Conservation (phyloP, 805 yeast species). For the Sporopachydermia lactativora region DNA sequence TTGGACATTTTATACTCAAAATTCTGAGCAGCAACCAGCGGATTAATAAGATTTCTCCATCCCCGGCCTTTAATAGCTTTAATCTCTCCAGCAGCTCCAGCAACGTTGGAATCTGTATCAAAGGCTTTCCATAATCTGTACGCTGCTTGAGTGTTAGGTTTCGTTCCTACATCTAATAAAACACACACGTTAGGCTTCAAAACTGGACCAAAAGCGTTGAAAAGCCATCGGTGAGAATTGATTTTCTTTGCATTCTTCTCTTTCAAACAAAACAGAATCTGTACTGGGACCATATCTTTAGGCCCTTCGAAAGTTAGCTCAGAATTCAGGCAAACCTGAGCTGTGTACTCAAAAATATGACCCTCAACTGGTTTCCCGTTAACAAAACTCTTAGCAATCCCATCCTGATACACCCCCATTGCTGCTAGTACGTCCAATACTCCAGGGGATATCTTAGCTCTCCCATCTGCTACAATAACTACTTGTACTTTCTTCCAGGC, state of each 20-base stretch:
- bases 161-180: conserved; percentile 92
- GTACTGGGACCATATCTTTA: conserved; percentile 88
- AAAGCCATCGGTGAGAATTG: conserved; percentile 96
- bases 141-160: conserved; percentile 76
- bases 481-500: conserved; percentile 97
- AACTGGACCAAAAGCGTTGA: conserved; percentile 87
- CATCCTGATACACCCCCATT: conserved; percentile 94
- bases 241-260: conserved; percentile 88
- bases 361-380: conserved; percentile 87
- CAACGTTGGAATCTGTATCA: conserved; percentile 91
- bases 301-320: conserved; percentile 82
- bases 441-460: conserved; percentile 74
- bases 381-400: conserved; percentile 88
- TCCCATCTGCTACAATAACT: conserved; percentile 84
- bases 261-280: conserved; percentile 80
- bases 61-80: conserved; percentile 88
- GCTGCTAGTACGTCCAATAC: conserved; percentile 84
- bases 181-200: conserved; percentile 85
- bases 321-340: conserved; percentile 86
- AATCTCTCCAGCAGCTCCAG: conserved; percentile 98
- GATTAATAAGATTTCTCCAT: conserved; percentile 71
- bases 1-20: conserved; percentile 97
- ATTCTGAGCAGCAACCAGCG: conserved; percentile 90
- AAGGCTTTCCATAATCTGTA: conserved; percentile 97
- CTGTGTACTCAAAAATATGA: conserved; percentile 89